Evolutionary conservation across 495 filamentous ascomycete genomes (phyloP), one percentile per base, ranked within the genome.

Genomic region (Trichoderma orchidacearum): DNA sequence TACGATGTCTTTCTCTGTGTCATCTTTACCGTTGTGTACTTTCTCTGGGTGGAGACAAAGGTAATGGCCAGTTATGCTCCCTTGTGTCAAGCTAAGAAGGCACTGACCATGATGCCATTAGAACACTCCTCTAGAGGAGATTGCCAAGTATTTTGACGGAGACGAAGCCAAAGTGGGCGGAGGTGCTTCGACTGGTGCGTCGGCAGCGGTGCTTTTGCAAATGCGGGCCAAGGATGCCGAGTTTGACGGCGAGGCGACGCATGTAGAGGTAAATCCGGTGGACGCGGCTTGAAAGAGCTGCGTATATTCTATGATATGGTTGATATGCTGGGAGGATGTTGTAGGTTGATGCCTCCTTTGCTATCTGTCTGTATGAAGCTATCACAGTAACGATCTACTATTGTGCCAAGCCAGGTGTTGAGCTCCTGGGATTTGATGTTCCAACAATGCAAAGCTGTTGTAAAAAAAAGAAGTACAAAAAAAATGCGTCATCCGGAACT

Each of bases 21-120:
- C 55, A 79, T 84, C 62, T 62, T 85, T 23, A 41, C 74, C 3
- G 80, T 85, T 55, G 82, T 85, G n/a, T 85, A 76, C 69, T 80
- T 82, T 69, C 77, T 82, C 66, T 87, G 82, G 56, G 72, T 83
- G 23, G 83, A 87, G 66, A 87, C 82, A 12, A 78, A 78, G 53
- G 80, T 27, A n/a, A 48, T 23, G 34, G 2, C 17, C 34, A 48
- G 3, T 13, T 0, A 48, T 27, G 1, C 41, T 11, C 5, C 11
- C 23, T 48, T 17, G 21, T 27, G 2, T 13, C 8, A 6, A 13
- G 23, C 7, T 25, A 9, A 5, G 15, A 3, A 48, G 23, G 0
- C 15, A 17, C 18, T 28, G 21, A 48, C 15, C 11, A 4, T 36
- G 12, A n/a, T 17, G 7, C 5, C 3, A 2, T 28, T 48, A 27